Evolutionary conservation across 768 basidiomycete species (phyloP), one percentile per base, ranked within the genome.

Genomic region (Leccinum truebloodii): DNA sequence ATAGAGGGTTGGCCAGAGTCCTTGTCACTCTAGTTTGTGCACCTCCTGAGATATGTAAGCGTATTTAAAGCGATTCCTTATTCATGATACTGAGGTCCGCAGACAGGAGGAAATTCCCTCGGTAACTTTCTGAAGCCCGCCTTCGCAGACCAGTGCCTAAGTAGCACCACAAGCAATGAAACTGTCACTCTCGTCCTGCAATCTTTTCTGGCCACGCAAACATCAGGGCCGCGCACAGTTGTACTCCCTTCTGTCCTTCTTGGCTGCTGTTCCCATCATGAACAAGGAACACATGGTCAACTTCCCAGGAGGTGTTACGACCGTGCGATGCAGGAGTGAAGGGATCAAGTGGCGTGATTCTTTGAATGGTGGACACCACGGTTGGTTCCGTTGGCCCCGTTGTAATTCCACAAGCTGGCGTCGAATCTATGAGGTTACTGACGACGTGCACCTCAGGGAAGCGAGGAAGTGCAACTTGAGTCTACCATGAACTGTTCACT

Each of bases 211-310:
- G 41, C 49, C 39, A 91, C 93, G 41, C 59, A 52, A 53, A 34
- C 18, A 46, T 34, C 62, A 9, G 95, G 97, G 74, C 94, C 92
- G 58, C 89, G 92, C 59, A 83, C 84, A 60, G 93, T 96, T 71
- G 95, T 94, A 39, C 94, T 94, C 13, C 85, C 86, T 16, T 51
- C 20, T 12, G 57, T 95, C 95, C 73, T 94, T 94, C 54, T 82
- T 83, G 63, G 35, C 49, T 46, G 50, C 50, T 63, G 32, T 59
- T 57, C 44, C 24, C 60, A 51, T 53, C 50, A 3, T 18, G 20
- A 14, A 50, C 18, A 57, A 50, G 57, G 61, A 59, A 59, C 52
- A 30, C 56, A 32, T 26, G 5, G 37, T 14, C 30, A 46, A 32
- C n/a, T 49, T 58, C 34, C 18, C 58, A 55, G 37, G 50, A 32